A percentile compares a stretch with the other conserved stretches of the same genome.
phyloP scores from a whole-genome alignment of 2,329 filamentous ascomycete species.

The Allantophomopsis lycopodina region DNA sequence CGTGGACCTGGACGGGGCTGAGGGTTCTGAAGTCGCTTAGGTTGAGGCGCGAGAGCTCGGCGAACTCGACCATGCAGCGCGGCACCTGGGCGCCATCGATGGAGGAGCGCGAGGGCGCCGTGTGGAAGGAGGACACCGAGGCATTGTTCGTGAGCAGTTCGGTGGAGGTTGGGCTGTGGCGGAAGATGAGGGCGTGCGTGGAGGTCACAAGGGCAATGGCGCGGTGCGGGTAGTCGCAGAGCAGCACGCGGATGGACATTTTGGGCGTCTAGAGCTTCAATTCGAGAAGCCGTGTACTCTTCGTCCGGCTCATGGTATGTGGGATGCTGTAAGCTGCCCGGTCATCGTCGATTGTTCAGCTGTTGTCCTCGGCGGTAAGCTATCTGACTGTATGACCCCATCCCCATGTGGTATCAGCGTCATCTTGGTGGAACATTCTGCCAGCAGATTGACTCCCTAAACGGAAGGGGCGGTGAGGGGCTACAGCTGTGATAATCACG shows the following conservation, averaged over 20 bases:
- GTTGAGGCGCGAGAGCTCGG: constrained; percentile 46
- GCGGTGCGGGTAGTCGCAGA: constrained; percentile 76
- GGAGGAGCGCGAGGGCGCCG: constrained; percentile 25
- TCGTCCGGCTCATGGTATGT: too few species aligned
- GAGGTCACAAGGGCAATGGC: constrained; percentile 76
- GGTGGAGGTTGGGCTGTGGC: constrained; percentile 51
- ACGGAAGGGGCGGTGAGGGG: too few species aligned
- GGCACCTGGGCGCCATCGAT: constrained; percentile 10
- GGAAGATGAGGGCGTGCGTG: constrained; percentile 71
- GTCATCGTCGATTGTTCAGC: too few species aligned
- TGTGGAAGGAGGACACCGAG: constrained; percentile 38
- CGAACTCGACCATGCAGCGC: constrained; percentile 78
- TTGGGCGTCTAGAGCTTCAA: constrained; percentile 1
- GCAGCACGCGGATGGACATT: constrained; percentile 20
- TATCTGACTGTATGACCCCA: too few species aligned
- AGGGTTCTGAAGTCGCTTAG: constrained; percentile 66
- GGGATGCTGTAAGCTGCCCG: too few species aligned
- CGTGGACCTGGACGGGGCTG: constrained; percentile 61
- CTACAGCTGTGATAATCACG: too few species aligned
- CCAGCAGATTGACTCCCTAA: too few species aligned
- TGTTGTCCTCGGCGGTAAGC: too few species aligned
- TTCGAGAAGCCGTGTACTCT: too few species aligned
- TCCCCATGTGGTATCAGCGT: too few species aligned
- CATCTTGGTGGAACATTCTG: too few species aligned
- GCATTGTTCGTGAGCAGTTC: constrained; percentile 44